Evolutionary conservation across 768 basidiomycete species (phyloP).

Genomic region (Pulveroboletus sp.): DNA sequence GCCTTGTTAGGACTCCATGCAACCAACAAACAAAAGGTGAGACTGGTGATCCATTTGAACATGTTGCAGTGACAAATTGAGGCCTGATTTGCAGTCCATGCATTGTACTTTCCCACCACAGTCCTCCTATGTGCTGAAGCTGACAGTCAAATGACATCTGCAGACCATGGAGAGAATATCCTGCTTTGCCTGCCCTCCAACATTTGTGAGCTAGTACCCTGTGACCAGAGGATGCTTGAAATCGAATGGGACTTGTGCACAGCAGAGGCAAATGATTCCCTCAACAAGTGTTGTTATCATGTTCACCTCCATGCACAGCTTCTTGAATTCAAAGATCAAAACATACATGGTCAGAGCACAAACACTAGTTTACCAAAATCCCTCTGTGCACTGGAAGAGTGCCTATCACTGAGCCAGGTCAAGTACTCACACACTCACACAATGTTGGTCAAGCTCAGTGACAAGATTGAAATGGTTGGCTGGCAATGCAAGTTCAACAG

Average conservation of each 20-base stretch:
- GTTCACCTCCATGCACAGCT: background rate
- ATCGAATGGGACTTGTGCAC: background rate
- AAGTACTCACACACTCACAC: background rate
- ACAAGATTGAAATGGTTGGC: background rate
- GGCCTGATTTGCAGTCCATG: background rate
- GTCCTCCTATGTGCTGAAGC: background rate
- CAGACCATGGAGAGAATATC: background rate
- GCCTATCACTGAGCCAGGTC: background rate
- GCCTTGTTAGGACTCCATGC: background rate
- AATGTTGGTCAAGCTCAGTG: background rate
- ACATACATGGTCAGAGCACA: background rate
- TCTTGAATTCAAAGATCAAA: background rate
- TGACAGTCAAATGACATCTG: background rate
- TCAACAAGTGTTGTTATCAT: background rate
- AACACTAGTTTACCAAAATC: background rate
- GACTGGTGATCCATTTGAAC: background rate
- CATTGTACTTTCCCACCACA: background rate
- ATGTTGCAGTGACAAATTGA: background rate
- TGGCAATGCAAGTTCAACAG: background rate
- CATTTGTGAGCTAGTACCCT: background rate
- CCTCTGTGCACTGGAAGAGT: background rate
- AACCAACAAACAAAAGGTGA: background rate
- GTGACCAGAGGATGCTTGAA: background rate
- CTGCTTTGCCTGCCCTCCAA: background rate
- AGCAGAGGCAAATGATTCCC: background rate